Evolutionary conservation across 2,329 filamentous ascomycete species (phyloP).

Genomic region (Pseudocercospora macadamiae): DNA sequence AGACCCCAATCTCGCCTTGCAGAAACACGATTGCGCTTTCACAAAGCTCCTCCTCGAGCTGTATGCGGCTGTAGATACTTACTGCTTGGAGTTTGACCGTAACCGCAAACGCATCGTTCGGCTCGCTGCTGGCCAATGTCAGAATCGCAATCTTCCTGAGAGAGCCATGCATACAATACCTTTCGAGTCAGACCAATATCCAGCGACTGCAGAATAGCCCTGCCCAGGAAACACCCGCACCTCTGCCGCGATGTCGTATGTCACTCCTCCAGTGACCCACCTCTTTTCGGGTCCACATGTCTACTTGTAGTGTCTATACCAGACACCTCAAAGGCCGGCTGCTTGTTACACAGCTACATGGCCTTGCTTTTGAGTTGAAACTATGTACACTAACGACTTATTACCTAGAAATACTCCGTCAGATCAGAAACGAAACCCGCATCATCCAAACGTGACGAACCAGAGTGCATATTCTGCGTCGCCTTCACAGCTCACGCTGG

Average conservation of each 20-base stretch:
- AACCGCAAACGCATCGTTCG: slow-evolving; percentile 15
- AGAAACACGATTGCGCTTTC: slow-evolving; percentile 7
- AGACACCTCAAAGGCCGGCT: slow-evolving; percentile 9
- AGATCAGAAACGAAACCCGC: slow-evolving; percentile 49
- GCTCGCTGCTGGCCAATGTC: slow-evolving; percentile 31
- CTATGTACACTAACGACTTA: slow-evolving; percentile 29
- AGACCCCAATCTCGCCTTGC: slow-evolving; percentile 8
- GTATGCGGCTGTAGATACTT: slow-evolving; percentile 16
- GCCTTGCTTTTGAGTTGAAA: slow-evolving; percentile 8
- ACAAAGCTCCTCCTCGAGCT: slow-evolving; percentile 10
- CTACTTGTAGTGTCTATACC: slow-evolving; percentile 12
- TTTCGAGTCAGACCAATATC: slow-evolving; percentile 21
- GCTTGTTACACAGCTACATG: slow-evolving; percentile 15
- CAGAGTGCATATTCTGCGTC: slow-evolving; percentile 41
- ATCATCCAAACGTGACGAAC: slow-evolving; percentile 41
- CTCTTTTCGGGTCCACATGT: slow-evolving; percentile 14
- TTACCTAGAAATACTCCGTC: slow-evolving; percentile 43
- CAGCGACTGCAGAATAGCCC: slow-evolving; percentile 27
- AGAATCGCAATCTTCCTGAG: slow-evolving; percentile 21
- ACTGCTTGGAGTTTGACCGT: slow-evolving; percentile 11
- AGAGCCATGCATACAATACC: slow-evolving; percentile 34
- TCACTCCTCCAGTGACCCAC: slow-evolving; percentile 19
- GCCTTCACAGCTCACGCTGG: slow-evolving; percentile 40
- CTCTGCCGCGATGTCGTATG: slow-evolving; percentile 36
- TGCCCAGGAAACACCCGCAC: slow-evolving; percentile 22